Base-by-base conservation (phyloP, 2,329 filamentous ascomycete species). In the Microcyclospora tardicrescens region DNA sequence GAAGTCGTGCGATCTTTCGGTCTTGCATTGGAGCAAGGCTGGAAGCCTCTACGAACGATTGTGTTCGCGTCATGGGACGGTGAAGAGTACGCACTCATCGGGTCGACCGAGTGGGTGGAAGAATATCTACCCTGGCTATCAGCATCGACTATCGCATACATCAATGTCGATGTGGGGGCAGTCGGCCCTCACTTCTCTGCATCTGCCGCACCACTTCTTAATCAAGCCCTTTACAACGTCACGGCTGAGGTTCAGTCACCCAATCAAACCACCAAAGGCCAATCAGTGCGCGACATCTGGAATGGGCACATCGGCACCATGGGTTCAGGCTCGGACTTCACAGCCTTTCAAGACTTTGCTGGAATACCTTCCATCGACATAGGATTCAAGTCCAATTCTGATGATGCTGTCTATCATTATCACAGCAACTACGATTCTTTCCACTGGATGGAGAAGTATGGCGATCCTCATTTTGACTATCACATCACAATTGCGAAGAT, bases 61-160 rank as follows among this genome's bases (percentile, higher is more conserved):
- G 84, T 95, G 31, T 89, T 95, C 55, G 86, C 82, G 0, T 65
- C 66, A 40, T 79, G 75, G 75, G 68, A 73, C 33, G 75, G 74
- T 3, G 74, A 75, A 61, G 86, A 94, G 60, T 93, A 94, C 48
- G 84, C 82, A 1, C 70, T 94, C 5, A 61, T 94, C 11, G 87
- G 87, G 4, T 85, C 79, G 38, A 93, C 87, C 0, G 87, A 94
- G 56, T 94, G 86, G 85, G 84, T 94, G 0, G 86, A 94, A 56
- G 84, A 94, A 48, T 84, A 84, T 51, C 62, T 93, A 0, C 80
- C 83, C 0, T 93, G 85, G 85, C 71, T 94, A 10, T 69, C 71
- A 2, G 68, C 69, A 3, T 71, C 81, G 31, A 81, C 78, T 40
- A 73, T 94, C 12, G 84, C 84, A 9, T 93, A 93, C 54, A 61